Base-by-base conservation (phyloP, 352 stramenopile species). In the Pythium myriotylum region DNA sequence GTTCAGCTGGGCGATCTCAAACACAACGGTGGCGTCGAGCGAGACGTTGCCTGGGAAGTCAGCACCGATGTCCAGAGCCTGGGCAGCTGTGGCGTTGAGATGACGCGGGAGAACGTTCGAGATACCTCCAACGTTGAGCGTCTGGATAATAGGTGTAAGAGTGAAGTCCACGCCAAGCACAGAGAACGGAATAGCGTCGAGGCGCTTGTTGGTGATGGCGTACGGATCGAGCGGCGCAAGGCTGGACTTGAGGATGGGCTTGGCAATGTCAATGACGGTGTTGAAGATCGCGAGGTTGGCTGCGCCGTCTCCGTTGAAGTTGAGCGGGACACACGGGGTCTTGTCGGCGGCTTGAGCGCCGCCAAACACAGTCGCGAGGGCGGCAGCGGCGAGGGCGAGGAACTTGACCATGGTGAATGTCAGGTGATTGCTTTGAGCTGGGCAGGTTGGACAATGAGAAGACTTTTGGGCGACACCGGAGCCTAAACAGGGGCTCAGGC, bases 1-100 rank as follows among this genome's bases (percentile, higher is more conserved):
- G 64, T 88, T 55, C 26, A 74, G 68, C 73, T 85, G 76, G 52
- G 73, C 66, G 54, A 88, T 76, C 52, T 80, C 65, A 37, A 89
- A 54, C 23, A 55, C 64, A 26, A 89, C 20, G 27, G 64, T 77
- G 39, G 57, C 74, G 47, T 73, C 45, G 16, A 84, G 23, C 19
- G 72, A 49, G 29, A 88, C 51, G 14, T 54, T 69, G 29, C 70
- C 76, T 2, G 66, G 75, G 48, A 88, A 86, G 59, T 67, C 56
- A 32, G 70, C 74, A 37, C 77, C 77, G 33, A 87, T 40, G 24
- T 73, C 52, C 16, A 86, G 58, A 6, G 55, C 75, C 60, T 73
- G 76, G 27, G 39, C 49, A 27, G 55, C 57, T 24, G 76, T 82
- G 27, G 82, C 77, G 65, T 89, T 82, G 35, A 85, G 62, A 29